These are phyloP conservation scores for Lecanosticta acicola DNA, from an alignment of 2,329 filamentous ascomycete genomes.

Conservation along the genomic window DNA sequence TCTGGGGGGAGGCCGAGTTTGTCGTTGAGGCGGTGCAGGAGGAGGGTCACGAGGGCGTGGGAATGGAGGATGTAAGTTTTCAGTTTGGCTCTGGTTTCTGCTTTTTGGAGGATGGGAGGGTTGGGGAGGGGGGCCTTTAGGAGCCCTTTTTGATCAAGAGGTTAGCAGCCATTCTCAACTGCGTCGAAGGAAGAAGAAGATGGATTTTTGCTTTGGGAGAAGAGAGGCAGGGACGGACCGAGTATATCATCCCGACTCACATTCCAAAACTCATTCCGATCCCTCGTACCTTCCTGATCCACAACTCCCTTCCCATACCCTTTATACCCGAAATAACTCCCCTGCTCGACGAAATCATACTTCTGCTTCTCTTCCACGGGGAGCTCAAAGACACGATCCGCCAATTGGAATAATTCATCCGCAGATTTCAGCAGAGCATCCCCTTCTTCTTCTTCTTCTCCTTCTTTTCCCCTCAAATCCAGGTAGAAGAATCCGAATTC, in stretches of 20 bases:
- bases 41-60: slow-evolving; percentile 42
- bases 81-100: slow-evolving; percentile 35
- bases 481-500: slow-evolving; percentile 56
- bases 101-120: slow-evolving; percentile 37
- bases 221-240: slow-evolving; percentile 9
- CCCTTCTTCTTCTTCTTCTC: slow-evolving; percentile 30
- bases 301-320: slow-evolving; percentile 34
- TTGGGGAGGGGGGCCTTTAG: slow-evolving; percentile 36
- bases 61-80: slow-evolving; percentile 42
- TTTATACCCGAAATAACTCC: slow-evolving; percentile 50
- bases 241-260: slow-evolving; percentile 51
- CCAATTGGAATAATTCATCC: slow-evolving; percentile 44
- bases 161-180: background rate
- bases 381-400: slow-evolving; percentile 44
- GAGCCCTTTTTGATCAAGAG: too few relatives aligned
- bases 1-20: slow-evolving; percentile 40
- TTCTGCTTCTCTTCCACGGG: slow-evolving; percentile 48
- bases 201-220: too few relatives aligned
- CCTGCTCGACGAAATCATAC: slow-evolving; percentile 48
- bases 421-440: slow-evolving; percentile 40
- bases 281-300: slow-evolving; percentile 45
- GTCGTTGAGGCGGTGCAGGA: slow-evolving; percentile 43
- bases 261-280: slow-evolving; percentile 53
- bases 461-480: slow-evolving; percentile 36
- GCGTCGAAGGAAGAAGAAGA: slow-evolving; percentile 2